These are phyloP conservation scores for Mesotaenium endlicherianum DNA, from an alignment of 139 green algal species.

Conservation along the genomic window DNA sequence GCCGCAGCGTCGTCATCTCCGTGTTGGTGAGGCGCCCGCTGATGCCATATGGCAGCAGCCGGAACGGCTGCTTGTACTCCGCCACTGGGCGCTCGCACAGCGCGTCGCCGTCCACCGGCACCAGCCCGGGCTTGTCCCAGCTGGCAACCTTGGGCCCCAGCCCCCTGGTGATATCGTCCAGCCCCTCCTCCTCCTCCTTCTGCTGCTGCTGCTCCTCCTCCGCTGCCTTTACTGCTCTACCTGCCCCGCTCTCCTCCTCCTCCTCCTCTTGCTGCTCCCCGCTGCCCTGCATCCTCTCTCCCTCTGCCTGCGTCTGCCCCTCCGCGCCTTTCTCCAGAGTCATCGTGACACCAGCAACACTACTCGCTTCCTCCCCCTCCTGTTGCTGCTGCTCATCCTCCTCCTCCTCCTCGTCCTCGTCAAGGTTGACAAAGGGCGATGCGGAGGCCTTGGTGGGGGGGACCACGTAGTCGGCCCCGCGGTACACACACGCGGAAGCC, in stretches of 20 bases:
- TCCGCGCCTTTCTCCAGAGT: not conserved
- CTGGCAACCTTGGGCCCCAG: constrained; percentile 5
- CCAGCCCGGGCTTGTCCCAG: not conserved
- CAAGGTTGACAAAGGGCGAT: no score
- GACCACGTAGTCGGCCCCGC: constrained; percentile 13
- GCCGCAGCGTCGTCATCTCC: constrained; percentile 39
- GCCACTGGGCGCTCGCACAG: not conserved
- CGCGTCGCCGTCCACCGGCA: constrained; percentile 23
- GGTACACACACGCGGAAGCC: constrained; percentile 13
- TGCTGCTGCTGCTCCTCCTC: not conserved
- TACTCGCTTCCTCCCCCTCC: not conserved
- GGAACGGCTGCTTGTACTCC: constrained; percentile 13
- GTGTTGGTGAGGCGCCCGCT: constrained; percentile 12
- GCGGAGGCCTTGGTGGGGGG: not conserved
- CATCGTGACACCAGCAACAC: not conserved
- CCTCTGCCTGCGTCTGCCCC: not conserved
- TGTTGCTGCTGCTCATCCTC: not conserved
- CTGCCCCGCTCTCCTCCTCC: not conserved
- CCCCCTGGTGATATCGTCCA: not conserved
- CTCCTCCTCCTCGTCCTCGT: not conserved
- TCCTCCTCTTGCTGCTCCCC: not conserved
- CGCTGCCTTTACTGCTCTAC: not conserved
- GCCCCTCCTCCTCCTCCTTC: not conserved
- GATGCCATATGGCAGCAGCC: constrained; percentile 35
- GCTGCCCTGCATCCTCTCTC: not conserved